Percentiles rank a stretch among this genome's conserved stretches.
These are phyloP conservation scores for Cicer chorassanicum DNA, from an alignment of 306 rosid genomes.

Conservation along the genomic window DNA sequence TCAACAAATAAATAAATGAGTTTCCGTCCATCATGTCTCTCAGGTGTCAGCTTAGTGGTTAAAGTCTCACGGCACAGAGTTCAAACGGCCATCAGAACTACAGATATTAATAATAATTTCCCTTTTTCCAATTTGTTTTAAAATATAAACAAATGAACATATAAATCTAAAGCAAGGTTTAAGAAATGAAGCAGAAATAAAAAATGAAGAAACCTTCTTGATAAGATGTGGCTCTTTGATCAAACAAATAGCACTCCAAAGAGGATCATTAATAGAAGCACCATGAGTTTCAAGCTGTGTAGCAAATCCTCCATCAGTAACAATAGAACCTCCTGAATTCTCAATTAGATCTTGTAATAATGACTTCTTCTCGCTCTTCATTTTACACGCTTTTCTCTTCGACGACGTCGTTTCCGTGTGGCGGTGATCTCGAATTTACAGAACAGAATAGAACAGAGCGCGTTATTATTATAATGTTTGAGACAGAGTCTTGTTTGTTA, in stretches of 20 bases:
- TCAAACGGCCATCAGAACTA: too few relatives aligned
- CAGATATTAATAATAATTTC: too few relatives aligned
- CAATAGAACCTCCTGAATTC: slow-evolving; percentile 73
- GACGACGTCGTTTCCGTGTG: slow-evolving; percentile 8
- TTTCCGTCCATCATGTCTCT: too few relatives aligned
- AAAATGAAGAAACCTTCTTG: slow-evolving; percentile 49
- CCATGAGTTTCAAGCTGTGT: slow-evolving; percentile 86
- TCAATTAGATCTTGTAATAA: slow-evolving; percentile 68
- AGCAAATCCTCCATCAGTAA: slow-evolving; percentile 84
- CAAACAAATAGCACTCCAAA: slow-evolving; percentile 88
- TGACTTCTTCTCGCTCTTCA: slow-evolving; percentile 46
- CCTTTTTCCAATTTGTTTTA: too few relatives aligned
- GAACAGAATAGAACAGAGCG: background rate
- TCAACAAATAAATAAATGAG: background rate
- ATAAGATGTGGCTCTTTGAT: slow-evolving; percentile 71
- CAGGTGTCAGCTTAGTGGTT: too few relatives aligned
- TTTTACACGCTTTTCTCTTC: slow-evolving; percentile 42
- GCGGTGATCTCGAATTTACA: background rate
- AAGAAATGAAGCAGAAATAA: background rate
- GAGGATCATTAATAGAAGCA: slow-evolving; percentile 74
- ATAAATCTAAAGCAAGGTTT: too few relatives aligned
- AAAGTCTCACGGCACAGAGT: too few relatives aligned
- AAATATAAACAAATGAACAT: too few relatives aligned
- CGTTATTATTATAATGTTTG: background rate
- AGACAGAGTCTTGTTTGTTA: background rate